Evolutionary conservation across 768 basidiomycete genomes (phyloP), one percentile per base, ranked within the genome.

Genomic region (Crassisporium funariophilum): DNA sequence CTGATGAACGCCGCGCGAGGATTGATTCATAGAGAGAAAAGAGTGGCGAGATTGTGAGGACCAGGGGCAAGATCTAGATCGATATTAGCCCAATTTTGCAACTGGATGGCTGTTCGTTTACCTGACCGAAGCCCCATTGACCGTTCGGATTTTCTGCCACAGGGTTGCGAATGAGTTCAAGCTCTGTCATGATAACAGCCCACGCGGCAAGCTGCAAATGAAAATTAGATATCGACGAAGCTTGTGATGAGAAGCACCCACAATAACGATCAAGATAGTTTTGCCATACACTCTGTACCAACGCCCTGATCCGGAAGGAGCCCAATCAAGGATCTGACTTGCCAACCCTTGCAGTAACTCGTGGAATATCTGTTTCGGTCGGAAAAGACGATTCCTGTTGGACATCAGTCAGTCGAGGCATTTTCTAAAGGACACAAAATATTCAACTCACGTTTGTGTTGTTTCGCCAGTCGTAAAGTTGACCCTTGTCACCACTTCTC

Each of bases 51-150:
- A 62, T 58, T 1, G 61, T 62, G 1, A 62, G 50, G 8, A 62
- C 41, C 2, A 62, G 54, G 10, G 61, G 58, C 4, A 62, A 41
- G n/a, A 62, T 52, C 60, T 62, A 9, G 15, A 9, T 22, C n/a
- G 36, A 16, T 5, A 7, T 20, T 29, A 25, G 9, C 27, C 17
- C 4, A 15, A 16, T 44, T 11, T 31, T 17, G 4, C 15, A 6
- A 20, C 13, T 1, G 41, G 10, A 24, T 13, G 20, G 4, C 6
- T 19, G 12, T 21, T 16, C 11, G 4, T 29, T 23, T 42, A 62
- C 61, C 52, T 62, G 61, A 4, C 61, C 59, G 34, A 62, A 62
- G 16, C 61, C 59, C 61, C 61, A 62, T 46, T 60, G 27, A 12
- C 41, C 41, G 38, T 58, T 51, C 15, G 50, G 23, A 27, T 49